These are phyloP conservation scores for Coleophoma crateriformis DNA, from an alignment of 2,329 filamentous ascomycete genomes.

Conservation along the genomic window DNA sequence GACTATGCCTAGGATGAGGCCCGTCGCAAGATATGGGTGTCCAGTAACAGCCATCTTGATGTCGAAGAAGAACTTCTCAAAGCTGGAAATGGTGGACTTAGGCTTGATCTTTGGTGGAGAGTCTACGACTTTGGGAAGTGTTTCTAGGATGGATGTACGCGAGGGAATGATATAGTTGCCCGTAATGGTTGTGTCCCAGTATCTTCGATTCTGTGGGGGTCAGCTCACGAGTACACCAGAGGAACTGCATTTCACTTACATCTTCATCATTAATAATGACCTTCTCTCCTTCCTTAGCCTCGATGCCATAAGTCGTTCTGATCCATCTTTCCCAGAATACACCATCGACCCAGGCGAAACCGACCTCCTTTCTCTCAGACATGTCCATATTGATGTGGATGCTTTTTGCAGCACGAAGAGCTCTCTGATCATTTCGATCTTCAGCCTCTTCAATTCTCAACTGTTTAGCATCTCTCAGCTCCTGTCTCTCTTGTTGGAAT, in stretches of 20 bases:
- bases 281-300: conserved; percentile 75
- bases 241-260: conserved; percentile 49
- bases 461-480: conserved; percentile 90
- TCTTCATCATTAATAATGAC: conserved; percentile 97
- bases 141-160: conserved; percentile 40
- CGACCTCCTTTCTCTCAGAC: conserved; percentile 79
- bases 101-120: conserved; percentile 60
- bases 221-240: not conserved
- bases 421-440: conserved; percentile 85
- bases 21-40: conserved; percentile 53
- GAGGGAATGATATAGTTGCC: conserved; percentile 87
- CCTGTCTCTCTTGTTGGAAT: conserved; percentile 90
- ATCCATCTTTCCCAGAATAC: conserved; percentile 98
- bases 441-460: conserved; percentile 93
- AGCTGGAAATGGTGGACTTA: conserved; percentile 69
- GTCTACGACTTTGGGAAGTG: conserved; percentile 41
- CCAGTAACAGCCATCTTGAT: conserved; percentile 52
- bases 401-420: conserved; percentile 78
- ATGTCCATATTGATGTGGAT: conserved; percentile 90
- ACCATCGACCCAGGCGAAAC: conserved; percentile 96
- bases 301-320: conserved; percentile 87
- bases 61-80: conserved; percentile 68
- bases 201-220: conserved; percentile 68
- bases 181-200: conserved; percentile 89
- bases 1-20: conserved; percentile 50